These are phyloP conservation scores for Entomortierella lignicola DNA, from an alignment of 192 early-diverging fungal species.

Conservation along the genomic window DNA sequence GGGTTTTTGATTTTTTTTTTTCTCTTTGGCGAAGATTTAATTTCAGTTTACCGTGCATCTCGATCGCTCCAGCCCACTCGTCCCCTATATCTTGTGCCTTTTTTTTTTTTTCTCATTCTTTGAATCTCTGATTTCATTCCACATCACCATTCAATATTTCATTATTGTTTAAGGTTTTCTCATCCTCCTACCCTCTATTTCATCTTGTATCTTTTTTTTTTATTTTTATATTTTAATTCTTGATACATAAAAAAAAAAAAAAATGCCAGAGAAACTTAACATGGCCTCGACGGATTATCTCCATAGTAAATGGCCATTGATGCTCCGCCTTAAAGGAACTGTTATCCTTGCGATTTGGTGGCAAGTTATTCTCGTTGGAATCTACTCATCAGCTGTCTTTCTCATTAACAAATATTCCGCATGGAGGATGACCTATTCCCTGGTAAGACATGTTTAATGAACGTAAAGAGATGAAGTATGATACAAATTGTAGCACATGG, in stretches of 20 bases:
- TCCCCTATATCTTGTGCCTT: background rate
- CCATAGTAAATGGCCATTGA: slow-evolving; percentile 43
- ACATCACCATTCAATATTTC: no score
- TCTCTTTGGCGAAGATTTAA: background rate
- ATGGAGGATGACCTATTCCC: slow-evolving; percentile 45
- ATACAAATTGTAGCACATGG: no score
- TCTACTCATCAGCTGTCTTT: slow-evolving; percentile 27
- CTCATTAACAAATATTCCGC: slow-evolving; percentile 23
- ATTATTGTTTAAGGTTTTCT: background rate
- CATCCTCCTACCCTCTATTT: background rate
- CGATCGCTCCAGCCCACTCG: no score
- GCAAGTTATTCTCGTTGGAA: slow-evolving; percentile 25
- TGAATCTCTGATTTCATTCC: background rate
- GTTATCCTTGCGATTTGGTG: slow-evolving; percentile 45
- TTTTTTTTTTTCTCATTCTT: slow-evolving; percentile 2
- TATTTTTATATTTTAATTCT: background rate
- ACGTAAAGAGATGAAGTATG: background rate
- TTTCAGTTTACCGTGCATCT: no score
- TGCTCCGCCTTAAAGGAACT: slow-evolving; percentile 50
- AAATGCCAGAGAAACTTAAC: slow-evolving; percentile 28
- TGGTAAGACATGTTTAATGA: slow-evolving; percentile 14
- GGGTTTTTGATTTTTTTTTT: no score
- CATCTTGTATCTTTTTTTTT: background rate
- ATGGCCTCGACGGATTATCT: slow-evolving; percentile 37
- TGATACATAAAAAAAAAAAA: background rate